phyloP scores from a whole-genome alignment of 371 early-diverging fungal genomes.

The Actinomucor elegans region DNA sequence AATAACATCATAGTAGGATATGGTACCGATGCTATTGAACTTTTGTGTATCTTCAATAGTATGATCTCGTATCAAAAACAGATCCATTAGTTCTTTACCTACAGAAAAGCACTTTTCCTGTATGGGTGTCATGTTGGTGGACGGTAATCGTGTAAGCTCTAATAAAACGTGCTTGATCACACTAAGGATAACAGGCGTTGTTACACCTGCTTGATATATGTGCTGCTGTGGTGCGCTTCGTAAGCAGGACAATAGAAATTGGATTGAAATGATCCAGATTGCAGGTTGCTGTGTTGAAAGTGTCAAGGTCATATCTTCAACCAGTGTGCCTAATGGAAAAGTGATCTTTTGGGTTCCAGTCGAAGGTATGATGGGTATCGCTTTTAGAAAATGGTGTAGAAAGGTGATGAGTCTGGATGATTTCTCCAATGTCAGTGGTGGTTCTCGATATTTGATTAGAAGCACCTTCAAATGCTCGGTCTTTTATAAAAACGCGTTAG shows the following conservation, averaged over 20 bases:
- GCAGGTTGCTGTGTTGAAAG: constrained; percentile 26
- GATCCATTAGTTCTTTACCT: constrained; percentile 38
- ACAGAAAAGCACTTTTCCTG: constrained; percentile 38
- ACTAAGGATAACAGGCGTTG: constrained; percentile 38
- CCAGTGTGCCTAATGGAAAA: constrained; percentile 39
- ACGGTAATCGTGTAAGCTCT: constrained; percentile 38
- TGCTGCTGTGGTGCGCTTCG: constrained; percentile 24
- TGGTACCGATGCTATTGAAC: constrained; percentile 17
- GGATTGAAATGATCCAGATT: constrained; percentile 42
- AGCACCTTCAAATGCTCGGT: constrained; percentile 43
- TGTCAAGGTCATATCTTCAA: constrained; percentile 41
- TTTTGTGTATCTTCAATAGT: neutral
- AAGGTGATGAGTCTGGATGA: constrained; percentile 42
- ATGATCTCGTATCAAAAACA: constrained; percentile 32
- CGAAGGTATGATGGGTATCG: constrained; percentile 25
- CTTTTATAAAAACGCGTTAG: constrained; percentile 5
- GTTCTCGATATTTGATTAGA: constrained; percentile 42
- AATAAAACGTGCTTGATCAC: constrained; percentile 44
- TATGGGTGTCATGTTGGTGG: constrained; percentile 17
- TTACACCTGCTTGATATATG: constrained; percentile 34
- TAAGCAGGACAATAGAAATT: constrained; percentile 49
- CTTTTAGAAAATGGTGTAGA: constrained; percentile 34
- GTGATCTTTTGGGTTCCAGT: neutral
- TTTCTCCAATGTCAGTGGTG: constrained; percentile 41
- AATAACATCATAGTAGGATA: constrained; percentile 46